Percentiles rank a stretch among this genome's conserved stretches.
phyloP scores from a whole-genome alignment of 257 asterid species.

The Thymus quinquecostatus region DNA sequence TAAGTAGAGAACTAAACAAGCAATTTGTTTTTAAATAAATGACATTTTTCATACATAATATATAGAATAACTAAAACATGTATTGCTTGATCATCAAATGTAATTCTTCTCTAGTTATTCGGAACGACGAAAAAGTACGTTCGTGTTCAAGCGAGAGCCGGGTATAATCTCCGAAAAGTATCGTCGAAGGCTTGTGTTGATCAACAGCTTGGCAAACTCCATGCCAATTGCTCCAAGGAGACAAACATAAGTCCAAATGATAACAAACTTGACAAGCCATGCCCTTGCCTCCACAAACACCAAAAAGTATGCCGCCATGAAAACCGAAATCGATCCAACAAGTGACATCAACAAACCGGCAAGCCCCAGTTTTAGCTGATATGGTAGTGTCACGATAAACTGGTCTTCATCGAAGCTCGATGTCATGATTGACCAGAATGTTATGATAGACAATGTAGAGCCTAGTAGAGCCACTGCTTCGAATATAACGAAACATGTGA shows the following conservation, averaged over 20 bases:
- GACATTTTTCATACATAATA: no score
- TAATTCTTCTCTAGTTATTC: no score
- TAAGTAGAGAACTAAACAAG: no score
- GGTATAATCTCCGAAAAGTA: not conserved
- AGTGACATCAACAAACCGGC: not conserved
- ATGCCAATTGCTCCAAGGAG: not conserved
- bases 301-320: not conserved
- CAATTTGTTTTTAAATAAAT: no score
- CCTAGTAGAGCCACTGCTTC: not conserved
- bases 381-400: not conserved
- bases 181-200: not conserved
- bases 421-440: constrained; percentile 2
- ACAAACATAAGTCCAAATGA: not conserved
- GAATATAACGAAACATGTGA: not conserved
- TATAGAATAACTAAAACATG: no score
- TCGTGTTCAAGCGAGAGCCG: no score
- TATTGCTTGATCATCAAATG: no score
- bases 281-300: not conserved
- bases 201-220: not conserved
- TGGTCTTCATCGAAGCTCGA: not conserved
- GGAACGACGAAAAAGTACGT: no score
- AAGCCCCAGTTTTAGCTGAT: not conserved
- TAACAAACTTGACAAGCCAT: not conserved
- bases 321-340: not conserved
- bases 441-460: not conserved